Evolutionary conservation across 495 filamentous ascomycete species (phyloP).

Genomic region (Aspergillus carlsbadensis): DNA sequence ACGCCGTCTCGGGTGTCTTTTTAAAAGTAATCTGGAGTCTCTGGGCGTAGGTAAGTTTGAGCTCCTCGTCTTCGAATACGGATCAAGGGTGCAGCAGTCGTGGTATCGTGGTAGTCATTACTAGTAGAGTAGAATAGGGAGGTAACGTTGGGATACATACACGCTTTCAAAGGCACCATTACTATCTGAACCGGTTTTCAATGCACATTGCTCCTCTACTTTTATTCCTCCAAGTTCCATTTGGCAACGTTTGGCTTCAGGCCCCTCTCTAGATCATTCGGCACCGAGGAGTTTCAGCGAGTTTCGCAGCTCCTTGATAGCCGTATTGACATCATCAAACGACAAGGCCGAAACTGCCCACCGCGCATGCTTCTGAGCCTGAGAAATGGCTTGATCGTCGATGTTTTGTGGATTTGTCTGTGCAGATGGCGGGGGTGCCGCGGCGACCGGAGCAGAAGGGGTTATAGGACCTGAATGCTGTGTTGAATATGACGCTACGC

Average conservation of each 20-base stretch:
- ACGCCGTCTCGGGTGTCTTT: too few species aligned
- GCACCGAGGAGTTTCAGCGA: conserved; percentile 57
- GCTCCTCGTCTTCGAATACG: too few species aligned
- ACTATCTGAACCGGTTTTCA: background rate
- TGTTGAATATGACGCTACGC: conserved; percentile 16
- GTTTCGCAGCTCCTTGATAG: conserved; percentile 76
- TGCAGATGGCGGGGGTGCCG: conserved; percentile 21
- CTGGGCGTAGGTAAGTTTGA: background rate
- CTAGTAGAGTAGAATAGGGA: background rate
- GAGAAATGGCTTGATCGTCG: conserved; percentile 73
- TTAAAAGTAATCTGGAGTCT: too few species aligned
- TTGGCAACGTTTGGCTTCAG: too few species aligned
- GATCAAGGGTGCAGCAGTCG: background rate
- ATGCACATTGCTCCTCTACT: too few species aligned
- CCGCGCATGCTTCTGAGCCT: conserved; percentile 91
- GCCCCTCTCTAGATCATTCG: too few species aligned
- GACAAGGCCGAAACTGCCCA: conserved; percentile 97
- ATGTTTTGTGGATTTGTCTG: conserved; percentile 28
- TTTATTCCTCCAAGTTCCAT: too few species aligned
- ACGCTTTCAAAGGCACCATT: background rate
- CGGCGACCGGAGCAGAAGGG: conserved; percentile 9
- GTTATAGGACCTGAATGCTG: conserved; percentile 21
- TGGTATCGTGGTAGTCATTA: conserved; percentile 2
- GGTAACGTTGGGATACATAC: conserved; percentile 1
- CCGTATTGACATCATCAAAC: conserved; percentile 93